phyloP scores from a whole-genome alignment of 2,329 filamentous ascomycete species.

The Xylariaceae sp. region DNA sequence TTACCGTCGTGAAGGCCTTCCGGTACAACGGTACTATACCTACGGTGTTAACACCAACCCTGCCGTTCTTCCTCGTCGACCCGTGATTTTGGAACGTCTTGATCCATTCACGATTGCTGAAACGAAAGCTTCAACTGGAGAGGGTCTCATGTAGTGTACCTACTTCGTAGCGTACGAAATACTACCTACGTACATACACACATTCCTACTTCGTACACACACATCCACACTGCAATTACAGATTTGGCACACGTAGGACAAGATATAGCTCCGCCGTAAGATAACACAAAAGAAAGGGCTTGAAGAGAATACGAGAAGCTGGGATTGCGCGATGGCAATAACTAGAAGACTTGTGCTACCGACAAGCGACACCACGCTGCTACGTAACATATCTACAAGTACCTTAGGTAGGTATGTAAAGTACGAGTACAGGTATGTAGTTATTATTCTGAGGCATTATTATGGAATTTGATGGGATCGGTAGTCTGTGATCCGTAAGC shows the following conservation, averaged over 20 bases:
- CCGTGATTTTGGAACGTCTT: constrained; percentile 12
- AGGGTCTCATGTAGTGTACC: not conserved
- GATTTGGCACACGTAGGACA: too few species aligned
- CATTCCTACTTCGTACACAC: not conserved
- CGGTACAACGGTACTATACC: too few species aligned
- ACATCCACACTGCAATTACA: not conserved
- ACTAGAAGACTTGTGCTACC: not conserved
- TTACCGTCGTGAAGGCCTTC: too few species aligned
- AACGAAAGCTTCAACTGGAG: too few species aligned
- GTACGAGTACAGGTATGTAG: too few species aligned
- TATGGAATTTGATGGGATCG: too few species aligned
- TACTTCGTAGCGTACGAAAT: not conserved
- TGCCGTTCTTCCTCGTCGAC: constrained; percentile 5
- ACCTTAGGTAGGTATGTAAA: too few species aligned
- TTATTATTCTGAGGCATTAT: too few species aligned
- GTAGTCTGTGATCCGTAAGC: too few species aligned
- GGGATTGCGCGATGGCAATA: not conserved
- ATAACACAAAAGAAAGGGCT: not conserved
- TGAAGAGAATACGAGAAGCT: not conserved
- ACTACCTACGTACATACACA: not conserved
- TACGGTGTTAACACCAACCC: not conserved
- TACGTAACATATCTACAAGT: too few species aligned
- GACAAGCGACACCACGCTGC: too few species aligned
- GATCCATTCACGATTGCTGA: not conserved
- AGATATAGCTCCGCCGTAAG: not conserved